Percentiles rank a stretch among this genome's conserved stretches.
phyloP scores from a whole-genome alignment of 148 eudicot species.

The Dysphania ambrosioides region DNA sequence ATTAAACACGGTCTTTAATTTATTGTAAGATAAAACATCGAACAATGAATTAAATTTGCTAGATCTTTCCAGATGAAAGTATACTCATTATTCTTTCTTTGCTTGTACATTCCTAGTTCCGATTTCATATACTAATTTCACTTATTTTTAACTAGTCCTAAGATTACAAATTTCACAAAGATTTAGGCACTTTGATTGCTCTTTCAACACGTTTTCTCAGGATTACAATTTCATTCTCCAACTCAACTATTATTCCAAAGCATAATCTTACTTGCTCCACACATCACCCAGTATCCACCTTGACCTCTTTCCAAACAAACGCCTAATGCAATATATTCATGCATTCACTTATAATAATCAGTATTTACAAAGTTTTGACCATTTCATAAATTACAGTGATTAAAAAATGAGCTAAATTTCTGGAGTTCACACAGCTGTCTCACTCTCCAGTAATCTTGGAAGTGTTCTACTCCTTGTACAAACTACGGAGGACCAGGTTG shows the following conservation, averaged over 20 bases:
- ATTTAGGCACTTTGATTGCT: background rate
- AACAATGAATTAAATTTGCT: no score
- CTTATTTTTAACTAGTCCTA: no score
- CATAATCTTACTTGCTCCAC: background rate
- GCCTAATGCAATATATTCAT: background rate
- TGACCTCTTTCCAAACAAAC: background rate
- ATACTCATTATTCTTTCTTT: no score
- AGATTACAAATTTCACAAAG: no score
- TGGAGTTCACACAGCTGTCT: background rate
- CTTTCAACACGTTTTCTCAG: background rate
- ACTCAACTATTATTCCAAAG: background rate
- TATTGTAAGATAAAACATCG: no score
- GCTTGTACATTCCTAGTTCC: no score
- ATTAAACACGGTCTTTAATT: no score
- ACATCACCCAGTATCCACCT: background rate
- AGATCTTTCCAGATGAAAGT: no score
- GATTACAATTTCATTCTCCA: background rate
- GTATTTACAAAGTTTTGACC: background rate
- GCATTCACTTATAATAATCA: background rate
- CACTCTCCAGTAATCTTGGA: constrained; percentile 12
- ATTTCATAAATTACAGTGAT: background rate
- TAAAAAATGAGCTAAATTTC: background rate
- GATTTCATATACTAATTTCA: no score
- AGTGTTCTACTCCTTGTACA: constrained; percentile 5
- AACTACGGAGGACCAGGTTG: background rate